Percentiles rank a stretch among this genome's conserved stretches.
Conservation (phyloP, 768 basidiomycete species). For the Trametes meyenii region DNA sequence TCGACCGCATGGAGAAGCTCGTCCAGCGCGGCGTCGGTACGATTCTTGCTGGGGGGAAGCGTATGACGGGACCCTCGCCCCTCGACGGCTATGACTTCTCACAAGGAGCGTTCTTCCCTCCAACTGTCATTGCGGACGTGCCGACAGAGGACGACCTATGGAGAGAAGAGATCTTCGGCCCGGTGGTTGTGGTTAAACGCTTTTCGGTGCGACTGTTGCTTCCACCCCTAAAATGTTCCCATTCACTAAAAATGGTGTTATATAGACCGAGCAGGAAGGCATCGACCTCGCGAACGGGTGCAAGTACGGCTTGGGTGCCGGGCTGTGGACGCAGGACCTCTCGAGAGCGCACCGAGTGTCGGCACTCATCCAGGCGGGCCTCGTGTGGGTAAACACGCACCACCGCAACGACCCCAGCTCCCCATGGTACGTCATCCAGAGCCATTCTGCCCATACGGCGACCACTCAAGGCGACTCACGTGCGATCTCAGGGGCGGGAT, state of each 20-base stretch:
- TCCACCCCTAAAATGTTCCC: background rate
- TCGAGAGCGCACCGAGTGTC: slow-evolving; percentile 78
- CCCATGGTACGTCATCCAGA: slow-evolving; percentile 63
- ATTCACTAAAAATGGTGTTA: slow-evolving; percentile 22
- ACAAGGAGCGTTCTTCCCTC: slow-evolving; percentile 75
- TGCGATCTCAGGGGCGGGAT: slow-evolving; percentile 69
- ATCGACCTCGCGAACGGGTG: slow-evolving; percentile 70
- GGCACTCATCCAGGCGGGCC: slow-evolving; percentile 66
- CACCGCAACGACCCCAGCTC: slow-evolving; percentile 90
- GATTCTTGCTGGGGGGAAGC: slow-evolving; percentile 64
- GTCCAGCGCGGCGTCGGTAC: slow-evolving; percentile 47
- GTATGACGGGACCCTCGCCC: slow-evolving; percentile 61
- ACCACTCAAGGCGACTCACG: background rate
- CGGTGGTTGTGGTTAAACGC: slow-evolving; percentile 71
- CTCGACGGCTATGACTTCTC: slow-evolving; percentile 77
- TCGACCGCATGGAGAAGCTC: slow-evolving; percentile 65
- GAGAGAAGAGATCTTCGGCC: slow-evolving; percentile 86
- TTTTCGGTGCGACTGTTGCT: slow-evolving; percentile 44
- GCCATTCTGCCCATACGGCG: background rate
- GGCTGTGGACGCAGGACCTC: slow-evolving; percentile 77
- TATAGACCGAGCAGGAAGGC: slow-evolving; percentile 63
- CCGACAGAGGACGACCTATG: slow-evolving; percentile 63
- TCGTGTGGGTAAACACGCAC: slow-evolving; percentile 90
- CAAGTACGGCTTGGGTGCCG: slow-evolving; percentile 81
- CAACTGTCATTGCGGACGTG: slow-evolving; percentile 71